phyloP scores from a whole-genome alignment of 2,329 filamentous ascomycete species.

The Verticillium nonalfalfae region DNA sequence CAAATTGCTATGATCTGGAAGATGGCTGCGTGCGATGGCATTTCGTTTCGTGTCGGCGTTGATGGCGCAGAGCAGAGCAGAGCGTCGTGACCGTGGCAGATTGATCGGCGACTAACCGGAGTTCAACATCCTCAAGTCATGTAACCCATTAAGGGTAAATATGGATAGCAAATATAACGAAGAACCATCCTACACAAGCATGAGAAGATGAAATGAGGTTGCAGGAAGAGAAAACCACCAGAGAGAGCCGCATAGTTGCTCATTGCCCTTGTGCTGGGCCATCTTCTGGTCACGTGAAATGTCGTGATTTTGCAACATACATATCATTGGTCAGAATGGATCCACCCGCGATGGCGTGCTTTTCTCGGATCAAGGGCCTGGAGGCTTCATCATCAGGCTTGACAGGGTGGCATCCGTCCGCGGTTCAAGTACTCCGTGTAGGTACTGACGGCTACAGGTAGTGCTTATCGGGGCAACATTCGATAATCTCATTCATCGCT shows the following conservation, averaged over 20 bases:
- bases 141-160: slow-evolving; percentile 3
- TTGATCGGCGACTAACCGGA: neutral
- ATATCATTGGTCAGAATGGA: slow-evolving; percentile 6
- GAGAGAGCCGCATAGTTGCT: slow-evolving; percentile 4
- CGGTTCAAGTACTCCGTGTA: too few species aligned
- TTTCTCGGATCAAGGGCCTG: neutral
- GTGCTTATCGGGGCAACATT: too few species aligned
- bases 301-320: slow-evolving; percentile 10
- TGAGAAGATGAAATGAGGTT: slow-evolving; percentile 5
- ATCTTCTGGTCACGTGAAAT: slow-evolving; percentile 11
- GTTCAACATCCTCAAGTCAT: neutral
- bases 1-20: neutral
- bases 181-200: slow-evolving; percentile 1
- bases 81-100: neutral
- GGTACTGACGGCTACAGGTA: too few species aligned
- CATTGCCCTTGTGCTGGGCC: slow-evolving; percentile 5
- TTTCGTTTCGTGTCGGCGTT: neutral
- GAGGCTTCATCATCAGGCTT: too few species aligned
- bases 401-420: too few species aligned
- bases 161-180: slow-evolving; percentile 7
- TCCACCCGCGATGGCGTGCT: slow-evolving; percentile 10
- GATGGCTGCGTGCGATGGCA: neutral
- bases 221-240: slow-evolving; percentile 7
- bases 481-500: too few species aligned
- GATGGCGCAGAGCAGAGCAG: neutral